phyloP scores from a whole-genome alignment of 2,329 filamentous ascomycete species.

The Dactylonectria estremocensis region DNA sequence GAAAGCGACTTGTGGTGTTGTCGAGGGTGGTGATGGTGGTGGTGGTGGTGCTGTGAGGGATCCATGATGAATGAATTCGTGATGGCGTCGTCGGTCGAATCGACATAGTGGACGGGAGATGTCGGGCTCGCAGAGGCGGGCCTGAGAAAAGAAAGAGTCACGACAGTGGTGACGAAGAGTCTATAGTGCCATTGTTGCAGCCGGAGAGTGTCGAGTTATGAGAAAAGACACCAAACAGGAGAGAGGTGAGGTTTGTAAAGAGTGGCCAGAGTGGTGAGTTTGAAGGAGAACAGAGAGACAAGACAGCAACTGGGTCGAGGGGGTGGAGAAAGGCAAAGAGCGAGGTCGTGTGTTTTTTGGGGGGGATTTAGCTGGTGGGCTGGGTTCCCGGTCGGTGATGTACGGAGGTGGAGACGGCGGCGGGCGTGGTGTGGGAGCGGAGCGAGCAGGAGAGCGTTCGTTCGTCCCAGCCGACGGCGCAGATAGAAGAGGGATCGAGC shows the following conservation, averaged over 20 bases:
- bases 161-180: constrained; percentile 42
- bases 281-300: constrained; percentile 36
- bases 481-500: constrained; percentile 29
- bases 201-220: constrained; percentile 21
- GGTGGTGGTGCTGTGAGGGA: constrained; percentile 46
- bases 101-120: constrained; percentile 46
- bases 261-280: constrained; percentile 35
- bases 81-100: constrained; percentile 43
- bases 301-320: constrained; percentile 41
- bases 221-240: constrained; percentile 14
- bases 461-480: constrained; percentile 28
- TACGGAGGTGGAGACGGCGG: constrained; percentile 43
- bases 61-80: constrained; percentile 48
- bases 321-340: constrained; percentile 43
- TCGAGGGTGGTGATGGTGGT: constrained; percentile 42
- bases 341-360: constrained; percentile 46
- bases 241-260: constrained; percentile 18
- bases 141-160: constrained; percentile 41
- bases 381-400: constrained; percentile 47
- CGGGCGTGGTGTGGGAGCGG: constrained; percentile 32
- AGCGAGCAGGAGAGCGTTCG: constrained; percentile 33
- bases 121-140: constrained; percentile 45
- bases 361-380: constrained; percentile 44
- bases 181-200: constrained; percentile 49
- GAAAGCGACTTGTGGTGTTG: constrained; percentile 49